Percentiles rank a stretch among this genome's conserved stretches.
Evolutionary conservation across 768 basidiomycete species (phyloP).

Genomic region (Tephrocybe sp.): DNA sequence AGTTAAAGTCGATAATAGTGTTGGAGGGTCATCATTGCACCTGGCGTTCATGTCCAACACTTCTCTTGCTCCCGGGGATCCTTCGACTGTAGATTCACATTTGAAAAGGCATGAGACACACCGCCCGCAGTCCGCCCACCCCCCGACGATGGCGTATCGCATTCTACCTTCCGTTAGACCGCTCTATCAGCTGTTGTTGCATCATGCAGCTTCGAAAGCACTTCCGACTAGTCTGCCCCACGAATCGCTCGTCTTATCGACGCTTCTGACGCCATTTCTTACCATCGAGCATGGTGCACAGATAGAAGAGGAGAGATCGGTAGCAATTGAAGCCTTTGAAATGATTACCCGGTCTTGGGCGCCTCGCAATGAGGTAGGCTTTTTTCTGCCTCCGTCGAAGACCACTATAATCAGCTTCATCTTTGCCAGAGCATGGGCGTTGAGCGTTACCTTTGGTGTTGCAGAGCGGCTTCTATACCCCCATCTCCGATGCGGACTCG

Average conservation of each 20-base stretch:
- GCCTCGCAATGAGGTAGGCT: conserved; percentile 51
- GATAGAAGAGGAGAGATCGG: conserved; percentile 51
- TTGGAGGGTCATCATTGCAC: conserved; percentile 36
- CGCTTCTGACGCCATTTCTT: conserved; percentile 58
- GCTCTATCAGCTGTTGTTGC: conserved; percentile 46
- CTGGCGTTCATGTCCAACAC: conserved; percentile 42
- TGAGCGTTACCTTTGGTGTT: conserved; percentile 72
- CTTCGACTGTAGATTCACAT: conserved; percentile 17
- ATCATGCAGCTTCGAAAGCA: conserved; percentile 37
- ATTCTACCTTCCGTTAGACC: conserved; percentile 38
- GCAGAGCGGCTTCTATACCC: conserved; percentile 52
- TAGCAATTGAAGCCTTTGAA: conserved; percentile 64
- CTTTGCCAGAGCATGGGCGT: conserved; percentile 40
- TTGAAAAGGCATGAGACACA: conserved; percentile 35
- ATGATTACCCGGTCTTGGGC: conserved; percentile 58
- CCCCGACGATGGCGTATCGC: conserved; percentile 26
- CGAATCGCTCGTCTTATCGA: conserved; percentile 59
- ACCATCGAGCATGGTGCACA: conserved; percentile 30
- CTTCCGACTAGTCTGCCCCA: conserved; percentile 44
- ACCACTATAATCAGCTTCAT: background rate
- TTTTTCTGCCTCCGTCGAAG: background rate
- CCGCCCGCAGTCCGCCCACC: conserved; percentile 44
- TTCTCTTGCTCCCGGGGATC: conserved; percentile 26
- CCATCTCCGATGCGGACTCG: conserved; percentile 43
- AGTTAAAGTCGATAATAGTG: conserved; percentile 26